These are phyloP conservation scores for Aureobasidium sp. DNA, from an alignment of 2,329 filamentous ascomycete species.

Conservation along the genomic window DNA sequence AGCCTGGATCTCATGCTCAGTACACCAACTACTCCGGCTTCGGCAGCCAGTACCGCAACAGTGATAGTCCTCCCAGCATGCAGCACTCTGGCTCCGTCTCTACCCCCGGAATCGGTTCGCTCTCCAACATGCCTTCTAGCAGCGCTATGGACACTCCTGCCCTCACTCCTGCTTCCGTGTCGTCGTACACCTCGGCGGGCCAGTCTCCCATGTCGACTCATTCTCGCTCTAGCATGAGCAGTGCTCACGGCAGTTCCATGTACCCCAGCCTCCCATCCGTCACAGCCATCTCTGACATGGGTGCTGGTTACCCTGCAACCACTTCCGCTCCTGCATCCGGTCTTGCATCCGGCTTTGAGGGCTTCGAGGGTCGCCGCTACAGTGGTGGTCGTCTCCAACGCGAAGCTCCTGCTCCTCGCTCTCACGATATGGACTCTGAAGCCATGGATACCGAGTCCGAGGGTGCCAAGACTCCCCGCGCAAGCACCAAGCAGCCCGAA, in stretches of 20 bases:
- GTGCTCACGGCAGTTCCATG: slow-evolving; percentile 51
- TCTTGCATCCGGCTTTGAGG: slow-evolving; percentile 57
- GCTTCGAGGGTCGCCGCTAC: slow-evolving; percentile 54
- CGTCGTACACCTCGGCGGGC: slow-evolving; percentile 66
- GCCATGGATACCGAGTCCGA: slow-evolving; percentile 38
- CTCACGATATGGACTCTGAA: slow-evolving; percentile 32
- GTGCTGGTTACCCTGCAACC: slow-evolving; percentile 54
- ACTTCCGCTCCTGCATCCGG: slow-evolving; percentile 62
- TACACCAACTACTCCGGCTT: slow-evolving; percentile 25
- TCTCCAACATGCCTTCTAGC: slow-evolving; percentile 35
- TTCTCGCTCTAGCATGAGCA: slow-evolving; percentile 48
- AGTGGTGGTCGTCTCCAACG: slow-evolving; percentile 55
- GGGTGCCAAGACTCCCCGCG: slow-evolving; percentile 30
- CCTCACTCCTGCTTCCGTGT: slow-evolving; percentile 65
- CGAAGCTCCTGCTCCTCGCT: slow-evolving; percentile 40
- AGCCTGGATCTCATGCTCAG: slow-evolving; percentile 61
- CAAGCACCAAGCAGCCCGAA: slow-evolving; percentile 26
- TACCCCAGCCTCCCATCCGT: slow-evolving; percentile 72
- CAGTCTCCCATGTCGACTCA: slow-evolving; percentile 71
- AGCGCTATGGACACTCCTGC: slow-evolving; percentile 59
- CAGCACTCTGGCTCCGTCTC: slow-evolving; percentile 26
- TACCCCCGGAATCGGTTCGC: slow-evolving; percentile 29
- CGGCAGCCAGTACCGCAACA: slow-evolving; percentile 50
- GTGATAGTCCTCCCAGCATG: slow-evolving; percentile 48
- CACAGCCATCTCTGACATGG: slow-evolving; percentile 55